Conservation (phyloP, 1,284 basidiomycete species). For the Exobasidium cylindrosporum region DNA sequence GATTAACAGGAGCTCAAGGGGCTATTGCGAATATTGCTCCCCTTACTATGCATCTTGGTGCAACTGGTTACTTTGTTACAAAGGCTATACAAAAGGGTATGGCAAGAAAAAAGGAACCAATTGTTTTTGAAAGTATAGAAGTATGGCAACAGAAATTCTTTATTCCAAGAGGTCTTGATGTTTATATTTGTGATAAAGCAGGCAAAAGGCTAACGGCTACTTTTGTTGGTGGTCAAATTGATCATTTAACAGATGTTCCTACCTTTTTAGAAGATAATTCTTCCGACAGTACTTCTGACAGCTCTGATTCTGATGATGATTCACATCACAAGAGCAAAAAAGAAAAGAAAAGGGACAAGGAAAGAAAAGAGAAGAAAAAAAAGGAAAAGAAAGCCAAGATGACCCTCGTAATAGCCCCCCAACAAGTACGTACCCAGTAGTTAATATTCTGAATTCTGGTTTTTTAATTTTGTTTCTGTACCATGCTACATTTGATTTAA, state of each 20-base stretch:
- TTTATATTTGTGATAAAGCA: conserved; percentile 16
- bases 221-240: conserved; percentile 2
- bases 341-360: conserved; percentile 14
- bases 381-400: conserved; percentile 10
- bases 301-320: background rate
- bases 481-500: no score
- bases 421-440: no score
- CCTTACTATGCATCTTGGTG: conserved; percentile 23
- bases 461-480: no score
- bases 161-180: conserved; percentile 19
- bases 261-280: conserved; percentile 11
- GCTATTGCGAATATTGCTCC: conserved; percentile 19
- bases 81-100: conserved; percentile 22
- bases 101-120: conserved; percentile 21
- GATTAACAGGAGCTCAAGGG: conserved; percentile 17
- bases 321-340: conserved; percentile 4
- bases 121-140: conserved; percentile 21
- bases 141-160: conserved; percentile 24
- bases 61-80: conserved; percentile 21
- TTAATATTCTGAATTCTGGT: no score
- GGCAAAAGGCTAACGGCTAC: conserved; percentile 18
- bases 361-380: conserved; percentile 13
- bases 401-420: conserved; percentile 5
- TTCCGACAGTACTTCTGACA: background rate
- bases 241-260: background rate